Evolutionary conservation across 306 rosid species (phyloP).

Genomic region (Vachellia collinsii): DNA sequence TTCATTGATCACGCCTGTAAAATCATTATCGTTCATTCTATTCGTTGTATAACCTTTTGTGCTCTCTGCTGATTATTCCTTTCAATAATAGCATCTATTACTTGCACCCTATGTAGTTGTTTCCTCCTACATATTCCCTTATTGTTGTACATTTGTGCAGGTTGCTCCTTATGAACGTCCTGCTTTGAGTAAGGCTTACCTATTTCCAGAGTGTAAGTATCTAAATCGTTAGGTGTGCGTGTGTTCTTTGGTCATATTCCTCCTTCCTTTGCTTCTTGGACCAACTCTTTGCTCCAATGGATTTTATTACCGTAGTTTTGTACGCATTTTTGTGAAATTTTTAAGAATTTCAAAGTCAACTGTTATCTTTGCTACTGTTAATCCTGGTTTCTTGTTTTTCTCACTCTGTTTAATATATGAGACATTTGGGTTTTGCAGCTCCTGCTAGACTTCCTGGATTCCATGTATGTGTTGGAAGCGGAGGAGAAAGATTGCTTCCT

Average conservation of each 20-base stretch:
- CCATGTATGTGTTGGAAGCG: constrained; percentile 90
- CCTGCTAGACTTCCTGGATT: constrained; percentile 99
- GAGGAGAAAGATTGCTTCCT: constrained; percentile 89
- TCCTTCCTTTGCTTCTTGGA: neutral
- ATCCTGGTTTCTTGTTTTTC: constrained; percentile 10
- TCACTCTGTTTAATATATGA: constrained; percentile 15
- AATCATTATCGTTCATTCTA: constrained; percentile 5
- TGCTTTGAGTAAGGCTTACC: constrained; percentile 96
- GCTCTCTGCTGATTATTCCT: neutral
- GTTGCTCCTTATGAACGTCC: constrained; percentile 99
- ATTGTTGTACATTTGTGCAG: constrained; percentile 42
- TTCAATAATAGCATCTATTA: neutral
- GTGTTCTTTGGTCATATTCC: neutral
- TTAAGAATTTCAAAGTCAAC: neutral
- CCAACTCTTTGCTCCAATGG: constrained; percentile 5
- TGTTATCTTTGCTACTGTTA: constrained; percentile 16
- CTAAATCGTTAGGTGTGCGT: constrained; percentile 11
- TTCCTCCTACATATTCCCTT: constrained; percentile 18
- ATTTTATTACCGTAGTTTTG: constrained; percentile 18
- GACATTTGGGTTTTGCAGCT: constrained; percentile 60
- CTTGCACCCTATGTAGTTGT: constrained; percentile 18
- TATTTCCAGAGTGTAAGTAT: constrained; percentile 91
- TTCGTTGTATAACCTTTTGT: neutral
- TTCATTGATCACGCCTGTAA: too few relatives aligned
- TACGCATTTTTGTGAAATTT: constrained; percentile 13